Evolutionary conservation across 2,329 filamentous ascomycete genomes (phyloP), one percentile per base, ranked within the genome.

Genomic region (Penicillium olsonii): DNA sequence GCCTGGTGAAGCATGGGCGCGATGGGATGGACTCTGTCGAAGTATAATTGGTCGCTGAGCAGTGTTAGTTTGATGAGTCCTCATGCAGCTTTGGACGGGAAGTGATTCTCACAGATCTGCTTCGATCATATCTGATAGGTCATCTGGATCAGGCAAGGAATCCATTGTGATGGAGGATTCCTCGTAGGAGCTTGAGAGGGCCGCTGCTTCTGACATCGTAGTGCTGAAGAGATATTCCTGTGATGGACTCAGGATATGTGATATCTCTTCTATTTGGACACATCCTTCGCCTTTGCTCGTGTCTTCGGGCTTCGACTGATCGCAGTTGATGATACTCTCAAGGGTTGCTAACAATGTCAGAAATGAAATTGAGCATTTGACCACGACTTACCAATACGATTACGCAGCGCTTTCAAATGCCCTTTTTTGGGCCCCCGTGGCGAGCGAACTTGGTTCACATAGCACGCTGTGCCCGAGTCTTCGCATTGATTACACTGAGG

Each of bases 1-100:
- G 60, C 57, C 40, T 56, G 59, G 29, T 68, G 64, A 2, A 68
- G 47, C 14, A 67, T 66, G 1, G 65, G 65, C 1, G 52, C 55
- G n/a, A 62, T 58, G 1, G 55, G 51, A 24, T 68, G 65, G 5
- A 66, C 57, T 39, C 65, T 60, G 26, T 68, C 65, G 31, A 68
- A 68, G 39, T 68, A 68, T 7, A 67, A 37, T 49, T 66, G 59
- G 24, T 66, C 60, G 17, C 63, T 68, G 37, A 17, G 20, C 37
- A 37, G 33, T 37, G 20, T 55, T 42, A 31, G 31, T 43, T 24
- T 24, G 15, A 42, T 26, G 17, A 42, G 33, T 6, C 11, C 29
- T 7, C 14, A 5, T 2, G 26, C 14, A 11, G 8, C 7, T 26
- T 2, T 3, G 14, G 10, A 2, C 12, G 4, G 5, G 5, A 31